Conservation (phyloP, 441 rosid genomes). For the Macaranga tanarius region DNA sequence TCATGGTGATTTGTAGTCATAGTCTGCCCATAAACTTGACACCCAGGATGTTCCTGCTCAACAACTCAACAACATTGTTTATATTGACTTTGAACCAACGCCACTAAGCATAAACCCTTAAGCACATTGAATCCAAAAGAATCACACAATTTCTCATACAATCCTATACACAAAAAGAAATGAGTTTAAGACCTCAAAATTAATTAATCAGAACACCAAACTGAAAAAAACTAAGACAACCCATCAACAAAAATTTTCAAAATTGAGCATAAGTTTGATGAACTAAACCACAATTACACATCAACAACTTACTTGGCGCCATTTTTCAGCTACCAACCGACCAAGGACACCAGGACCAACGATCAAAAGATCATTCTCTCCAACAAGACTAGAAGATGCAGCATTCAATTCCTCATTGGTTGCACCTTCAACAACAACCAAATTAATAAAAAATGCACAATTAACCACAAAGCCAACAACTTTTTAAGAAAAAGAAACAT, state of each 20-base stretch:
- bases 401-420: constrained; percentile 41
- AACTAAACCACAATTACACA: constrained; percentile 7
- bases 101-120: background rate
- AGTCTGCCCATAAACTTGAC: constrained; percentile 80
- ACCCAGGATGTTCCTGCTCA: constrained; percentile 65
- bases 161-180: background rate
- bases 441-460: background rate
- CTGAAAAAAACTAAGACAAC: background rate
- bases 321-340: constrained; percentile 77
- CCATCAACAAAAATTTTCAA: background rate
- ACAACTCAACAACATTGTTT: constrained; percentile 23
- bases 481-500: background rate
- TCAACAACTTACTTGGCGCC: constrained; percentile 54
- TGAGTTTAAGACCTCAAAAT: background rate
- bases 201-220: no score
- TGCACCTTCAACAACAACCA: constrained; percentile 36
- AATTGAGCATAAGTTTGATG: background rate
- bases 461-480: background rate
- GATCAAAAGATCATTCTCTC: constrained; percentile 69
- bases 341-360: constrained; percentile 97
- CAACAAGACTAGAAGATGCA: constrained; percentile 46
- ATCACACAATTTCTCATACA: background rate
- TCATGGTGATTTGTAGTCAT: constrained; percentile 71
- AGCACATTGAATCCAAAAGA: background rate
- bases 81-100: constrained; percentile 11